Conservation (phyloP, 352 stramenopile species). For the Phytophthora nicotianae region DNA sequence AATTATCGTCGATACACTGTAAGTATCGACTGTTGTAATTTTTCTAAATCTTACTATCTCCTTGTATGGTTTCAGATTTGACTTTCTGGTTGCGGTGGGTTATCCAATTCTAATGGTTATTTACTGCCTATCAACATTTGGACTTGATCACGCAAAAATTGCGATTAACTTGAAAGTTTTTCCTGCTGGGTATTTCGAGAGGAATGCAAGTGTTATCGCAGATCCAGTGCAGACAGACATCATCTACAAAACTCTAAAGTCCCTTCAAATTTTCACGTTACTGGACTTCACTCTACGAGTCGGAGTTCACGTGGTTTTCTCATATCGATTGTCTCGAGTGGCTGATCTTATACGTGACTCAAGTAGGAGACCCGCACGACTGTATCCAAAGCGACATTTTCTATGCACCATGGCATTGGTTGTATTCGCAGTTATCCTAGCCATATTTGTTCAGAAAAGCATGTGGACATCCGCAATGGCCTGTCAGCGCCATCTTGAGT, state of each 20-base stretch:
- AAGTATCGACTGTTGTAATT: no score
- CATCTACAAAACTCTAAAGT: constrained; percentile 31
- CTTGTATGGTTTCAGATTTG: constrained; percentile 5
- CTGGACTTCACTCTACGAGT: constrained; percentile 1
- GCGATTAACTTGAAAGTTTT: constrained; percentile 40
- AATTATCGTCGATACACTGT: no score
- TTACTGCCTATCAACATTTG: not conserved
- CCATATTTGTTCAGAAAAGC: not conserved
- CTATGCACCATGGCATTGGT: not conserved
- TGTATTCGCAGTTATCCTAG: not conserved
- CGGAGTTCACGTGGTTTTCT: constrained; percentile 2
- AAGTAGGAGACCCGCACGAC: not conserved
- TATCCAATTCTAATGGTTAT: not conserved
- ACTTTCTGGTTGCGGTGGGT: not conserved
- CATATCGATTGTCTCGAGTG: not conserved
- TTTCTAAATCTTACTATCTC: no score
- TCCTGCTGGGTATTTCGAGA: constrained; percentile 34
- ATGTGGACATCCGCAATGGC: not conserved
- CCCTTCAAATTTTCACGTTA: constrained; percentile 27
- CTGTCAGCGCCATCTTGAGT: not conserved
- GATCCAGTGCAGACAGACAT: constrained; percentile 28
- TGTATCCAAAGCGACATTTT: not conserved
- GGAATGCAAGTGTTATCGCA: constrained; percentile 24
- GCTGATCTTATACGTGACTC: not conserved
- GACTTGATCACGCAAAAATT: constrained; percentile 14